Percentiles rank a stretch among this genome's conserved stretches.
Conservation (phyloP, 768 basidiomycete species). For the Lactarius akahatsu region DNA sequence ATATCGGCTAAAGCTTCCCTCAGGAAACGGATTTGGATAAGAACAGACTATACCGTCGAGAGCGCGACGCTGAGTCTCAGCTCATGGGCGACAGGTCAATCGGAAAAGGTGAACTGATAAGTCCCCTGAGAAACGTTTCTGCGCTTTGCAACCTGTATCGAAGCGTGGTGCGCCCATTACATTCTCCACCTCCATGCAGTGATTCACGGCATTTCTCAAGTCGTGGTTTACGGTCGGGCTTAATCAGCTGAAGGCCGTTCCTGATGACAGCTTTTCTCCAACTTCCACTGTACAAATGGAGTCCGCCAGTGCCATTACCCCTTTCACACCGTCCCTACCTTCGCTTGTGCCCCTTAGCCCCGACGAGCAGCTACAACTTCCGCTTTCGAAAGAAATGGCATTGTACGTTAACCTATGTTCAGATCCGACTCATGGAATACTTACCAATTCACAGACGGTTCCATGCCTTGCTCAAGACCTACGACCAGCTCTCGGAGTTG, state of each 20-base stretch:
- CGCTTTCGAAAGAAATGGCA: constrained; percentile 85
- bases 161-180: constrained; percentile 65
- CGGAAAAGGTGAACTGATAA: constrained; percentile 62
- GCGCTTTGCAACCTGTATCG: constrained; percentile 78
- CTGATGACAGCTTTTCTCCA: constrained; percentile 56
- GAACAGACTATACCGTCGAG: constrained; percentile 65
- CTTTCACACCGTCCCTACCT: constrained; percentile 49
- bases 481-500: constrained; percentile 83
- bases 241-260: constrained; percentile 58
- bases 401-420: constrained; percentile 66
- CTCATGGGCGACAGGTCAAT: constrained; percentile 58
- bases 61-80: constrained; percentile 75
- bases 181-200: constrained; percentile 4
- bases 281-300: constrained; percentile 52
- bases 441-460: constrained; percentile 63
- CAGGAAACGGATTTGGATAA: constrained; percentile 46
- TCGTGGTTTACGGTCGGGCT: constrained; percentile 84
- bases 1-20: constrained; percentile 9
- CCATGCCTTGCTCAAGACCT: constrained; percentile 86
- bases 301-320: constrained; percentile 46
- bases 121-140: constrained; percentile 68
- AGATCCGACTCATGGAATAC: constrained; percentile 66
- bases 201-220: constrained; percentile 40
- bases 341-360: constrained; percentile 39
- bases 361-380: constrained; percentile 59